Percentiles rank a stretch among this genome's conserved stretches.
Conservation (phyloP, 768 basidiomycete species). For the Amanita rimosa region DNA sequence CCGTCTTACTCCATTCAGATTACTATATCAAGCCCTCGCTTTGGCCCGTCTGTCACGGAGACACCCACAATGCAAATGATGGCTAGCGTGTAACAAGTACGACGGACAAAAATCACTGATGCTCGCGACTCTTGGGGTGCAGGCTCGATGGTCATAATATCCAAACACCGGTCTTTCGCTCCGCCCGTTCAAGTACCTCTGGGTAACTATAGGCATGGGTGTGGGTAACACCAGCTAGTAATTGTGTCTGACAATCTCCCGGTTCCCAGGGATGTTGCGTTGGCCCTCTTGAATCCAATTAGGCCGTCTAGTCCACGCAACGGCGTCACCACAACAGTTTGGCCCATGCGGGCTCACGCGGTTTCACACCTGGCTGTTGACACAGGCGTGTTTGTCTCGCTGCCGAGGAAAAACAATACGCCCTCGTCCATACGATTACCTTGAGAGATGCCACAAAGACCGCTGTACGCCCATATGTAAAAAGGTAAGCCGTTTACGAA, state of each 20-base stretch:
- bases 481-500: background rate
- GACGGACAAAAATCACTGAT: background rate
- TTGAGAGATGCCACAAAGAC: background rate
- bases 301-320: background rate
- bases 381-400: background rate
- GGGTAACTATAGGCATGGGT: background rate
- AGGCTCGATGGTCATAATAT: background rate
- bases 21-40: background rate
- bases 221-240: background rate
- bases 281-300: background rate
- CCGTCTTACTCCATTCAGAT: background rate
- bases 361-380: background rate
- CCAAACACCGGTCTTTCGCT: background rate
- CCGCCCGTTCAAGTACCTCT: background rate
- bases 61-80: background rate
- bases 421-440: background rate
- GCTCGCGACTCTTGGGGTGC: background rate
- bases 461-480: background rate
- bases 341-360: background rate
- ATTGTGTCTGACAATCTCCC: background rate
- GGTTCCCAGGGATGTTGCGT: background rate
- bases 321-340: background rate
- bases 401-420: background rate
- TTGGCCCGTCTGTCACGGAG: background rate
- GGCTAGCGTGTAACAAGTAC: background rate